Evolutionary conservation across 23 red algal genomes (phyloP), one percentile per base, ranked within the genome.

Genomic region (Gracilariopsis chorda): DNA sequence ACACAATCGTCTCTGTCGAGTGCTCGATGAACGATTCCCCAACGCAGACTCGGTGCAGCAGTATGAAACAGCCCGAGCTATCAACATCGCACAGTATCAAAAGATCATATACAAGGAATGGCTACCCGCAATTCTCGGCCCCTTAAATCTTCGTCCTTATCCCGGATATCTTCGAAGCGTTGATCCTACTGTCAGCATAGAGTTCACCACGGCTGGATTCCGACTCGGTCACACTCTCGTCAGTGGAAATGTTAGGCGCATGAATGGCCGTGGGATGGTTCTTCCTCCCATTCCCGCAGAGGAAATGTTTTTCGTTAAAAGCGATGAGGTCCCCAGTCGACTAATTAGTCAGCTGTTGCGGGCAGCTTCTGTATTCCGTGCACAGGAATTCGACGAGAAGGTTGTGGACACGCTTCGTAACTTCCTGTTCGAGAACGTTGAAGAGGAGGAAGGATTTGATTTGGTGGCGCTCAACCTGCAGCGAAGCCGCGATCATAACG

Each of bases 51-150:
- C 59, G 3, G 67, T 47, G 21, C 24, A 64, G 71, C 51, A 86
- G 16, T 93, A 86, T 45, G 37, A 93, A 52, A 53, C 48, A 29
- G 90, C 90, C 10, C 65, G 90, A 33, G 59, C 65, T 32, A 53
- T 93, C 28, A 86, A 55, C 19, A 77, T 61, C 4, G 90, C 90
- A 4, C 59, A 78, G 42, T 86, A 72, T 49, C 80, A 85, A 35
- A 84, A 84, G 56, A 84, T 93, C 80, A 70, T 86, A 19, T 86
- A 77, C 47, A 40, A 93, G 20, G 79, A 93, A 48, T 93, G 63
- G 59, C 71, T 82, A 25, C 79, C 79, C 3, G 52, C 58, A 16
- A 19, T 93, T 36, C 29, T 68, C 1, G 90, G 80, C 39, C 42
- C 47, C 28, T n/a, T n/a, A n/a, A 21, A 36, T 27, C 36, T 80